Evolutionary conservation across 768 basidiomycete species (phyloP).

Genomic region (Mycena leptocephala): DNA sequence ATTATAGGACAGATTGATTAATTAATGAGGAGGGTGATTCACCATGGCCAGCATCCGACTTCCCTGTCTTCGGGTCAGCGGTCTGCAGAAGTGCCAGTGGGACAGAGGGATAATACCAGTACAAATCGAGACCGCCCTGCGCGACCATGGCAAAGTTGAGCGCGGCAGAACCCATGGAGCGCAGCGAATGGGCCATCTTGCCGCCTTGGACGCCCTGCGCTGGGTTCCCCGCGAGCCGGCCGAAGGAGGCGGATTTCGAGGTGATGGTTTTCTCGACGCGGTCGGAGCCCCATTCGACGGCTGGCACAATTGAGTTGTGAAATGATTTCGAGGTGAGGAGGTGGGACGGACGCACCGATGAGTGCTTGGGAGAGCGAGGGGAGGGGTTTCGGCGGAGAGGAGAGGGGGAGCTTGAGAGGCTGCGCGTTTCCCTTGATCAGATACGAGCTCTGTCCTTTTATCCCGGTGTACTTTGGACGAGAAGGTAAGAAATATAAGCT

Average conservation of each 20-base stretch:
- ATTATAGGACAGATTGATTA: neutral
- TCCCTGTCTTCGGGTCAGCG: conserved; percentile 66
- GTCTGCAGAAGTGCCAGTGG: neutral
- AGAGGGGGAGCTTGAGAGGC: conserved; percentile 77
- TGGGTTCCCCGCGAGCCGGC: conserved; percentile 82
- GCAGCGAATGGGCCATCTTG: conserved; percentile 88
- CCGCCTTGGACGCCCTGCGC: conserved; percentile 76
- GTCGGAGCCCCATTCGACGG: conserved; percentile 93
- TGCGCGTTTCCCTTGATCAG: conserved; percentile 67
- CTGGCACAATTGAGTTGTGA: conserved; percentile 50
- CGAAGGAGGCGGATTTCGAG: conserved; percentile 78
- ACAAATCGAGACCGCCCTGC: conserved; percentile 90
- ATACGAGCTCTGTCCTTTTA: conserved; percentile 86
- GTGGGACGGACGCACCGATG: conserved; percentile 63
- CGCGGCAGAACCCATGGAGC: conserved; percentile 89
- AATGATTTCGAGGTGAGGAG: neutral
- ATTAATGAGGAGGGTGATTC: neutral
- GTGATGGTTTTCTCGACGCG: conserved; percentile 67
- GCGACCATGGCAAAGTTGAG: conserved; percentile 90
- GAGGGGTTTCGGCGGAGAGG: conserved; percentile 71
- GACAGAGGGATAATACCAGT: conserved; percentile 65
- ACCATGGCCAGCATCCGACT: conserved; percentile 84
- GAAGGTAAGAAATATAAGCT: neutral
- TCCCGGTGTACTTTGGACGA: conserved; percentile 76
- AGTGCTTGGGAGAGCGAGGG: conserved; percentile 80